Conservation (phyloP, 2,329 filamentous ascomycete species). For the Rhinocladiella mackenziei region DNA sequence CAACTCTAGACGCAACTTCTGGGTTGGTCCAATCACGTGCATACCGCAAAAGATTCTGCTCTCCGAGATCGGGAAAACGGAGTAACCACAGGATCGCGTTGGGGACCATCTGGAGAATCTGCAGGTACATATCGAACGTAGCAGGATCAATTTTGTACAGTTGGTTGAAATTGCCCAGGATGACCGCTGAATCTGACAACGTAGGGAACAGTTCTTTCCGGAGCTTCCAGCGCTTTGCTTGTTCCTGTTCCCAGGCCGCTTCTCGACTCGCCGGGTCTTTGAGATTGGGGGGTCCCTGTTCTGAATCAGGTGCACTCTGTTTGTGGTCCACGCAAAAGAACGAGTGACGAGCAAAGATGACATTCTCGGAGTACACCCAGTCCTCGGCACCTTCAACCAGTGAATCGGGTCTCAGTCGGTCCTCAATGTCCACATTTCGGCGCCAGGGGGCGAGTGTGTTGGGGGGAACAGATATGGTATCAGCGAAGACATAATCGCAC, state of each 20-base stretch:
- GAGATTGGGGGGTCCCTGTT: slow-evolving; percentile 16
- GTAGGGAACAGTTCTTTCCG: slow-evolving; percentile 85
- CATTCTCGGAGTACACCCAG: slow-evolving; percentile 96
- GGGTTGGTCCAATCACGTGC: slow-evolving; percentile 78
- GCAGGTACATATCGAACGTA: slow-evolving; percentile 91
- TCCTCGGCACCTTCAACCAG: slow-evolving; percentile 65
- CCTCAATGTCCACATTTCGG: slow-evolving; percentile 68
- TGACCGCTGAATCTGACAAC: slow-evolving; percentile 76
- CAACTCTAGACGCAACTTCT: slow-evolving; percentile 77
- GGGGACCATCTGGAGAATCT: slow-evolving; percentile 78
- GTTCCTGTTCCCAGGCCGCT: slow-evolving; percentile 79
- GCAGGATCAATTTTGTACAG: slow-evolving; percentile 99
- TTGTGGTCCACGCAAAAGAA: slow-evolving; percentile 98
- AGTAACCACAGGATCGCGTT: slow-evolving; percentile 92
- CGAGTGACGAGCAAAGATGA: slow-evolving; percentile 88
- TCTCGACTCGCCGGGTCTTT: slow-evolving; percentile 50
- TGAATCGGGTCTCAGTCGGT: slow-evolving; percentile 60
- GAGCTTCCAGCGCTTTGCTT: slow-evolving; percentile 81
- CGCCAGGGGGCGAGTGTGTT: slow-evolving; percentile 77
- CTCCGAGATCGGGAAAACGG: slow-evolving; percentile 91
- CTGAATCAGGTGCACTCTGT: slow-evolving; percentile 73
- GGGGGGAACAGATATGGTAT: slow-evolving; percentile 77
- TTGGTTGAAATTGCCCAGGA: slow-evolving; percentile 97
- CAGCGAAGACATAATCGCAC: slow-evolving; percentile 95
- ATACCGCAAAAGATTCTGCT: slow-evolving; percentile 75